Base-by-base conservation (phyloP, 2,329 filamentous ascomycete genomes). In the Exophiala sp. region DNA sequence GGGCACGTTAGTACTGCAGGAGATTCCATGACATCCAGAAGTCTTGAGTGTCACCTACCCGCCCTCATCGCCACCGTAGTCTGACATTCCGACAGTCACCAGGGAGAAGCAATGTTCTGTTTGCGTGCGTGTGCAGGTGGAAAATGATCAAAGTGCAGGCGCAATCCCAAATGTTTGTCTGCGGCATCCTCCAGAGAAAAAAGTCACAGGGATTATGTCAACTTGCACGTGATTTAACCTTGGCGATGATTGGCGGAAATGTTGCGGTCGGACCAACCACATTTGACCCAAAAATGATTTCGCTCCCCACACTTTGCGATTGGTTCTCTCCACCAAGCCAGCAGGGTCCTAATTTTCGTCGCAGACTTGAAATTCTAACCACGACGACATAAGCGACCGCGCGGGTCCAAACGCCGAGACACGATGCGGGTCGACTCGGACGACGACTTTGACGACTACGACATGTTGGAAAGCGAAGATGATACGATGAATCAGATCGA, bases 1-100 rank as follows among this genome's bases (percentile, higher is more conserved):
- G 32, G 34, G 46, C 32, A 45, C 33, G 48, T 57, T 48, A 53
- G 57, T 47, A 44, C 32, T 29, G 18, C 20, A 43, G 20, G 20
- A 43, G n/a, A 8, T 47, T 14, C 24, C 47, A 20, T 42, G 39
- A 53, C n/a, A 29, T 29, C 7, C 24, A 34, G 29, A 49, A 47
- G 21, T 32, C 20, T 20, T 40, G 20, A 11, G 52, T 75, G 73
- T 84, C 81, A 74, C 78, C 63, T 77, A 81, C 62, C 75, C 78
- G 66, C 83, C 82, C 63, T 86, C 82, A 66, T 86, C 83, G 64
- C 84, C 86, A 64, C 84, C 86, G 74, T 85, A 85, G 74, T 89
- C 86, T 72, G 86, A 90, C 87, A 90, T 89, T 45, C 55, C 69
- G 66, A 48, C 16, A 11, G 32, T 34, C 21, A 51, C 16, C 14